Base-by-base conservation (phyloP, 2,329 filamentous ascomycete genomes). In the Didymella glomerata region DNA sequence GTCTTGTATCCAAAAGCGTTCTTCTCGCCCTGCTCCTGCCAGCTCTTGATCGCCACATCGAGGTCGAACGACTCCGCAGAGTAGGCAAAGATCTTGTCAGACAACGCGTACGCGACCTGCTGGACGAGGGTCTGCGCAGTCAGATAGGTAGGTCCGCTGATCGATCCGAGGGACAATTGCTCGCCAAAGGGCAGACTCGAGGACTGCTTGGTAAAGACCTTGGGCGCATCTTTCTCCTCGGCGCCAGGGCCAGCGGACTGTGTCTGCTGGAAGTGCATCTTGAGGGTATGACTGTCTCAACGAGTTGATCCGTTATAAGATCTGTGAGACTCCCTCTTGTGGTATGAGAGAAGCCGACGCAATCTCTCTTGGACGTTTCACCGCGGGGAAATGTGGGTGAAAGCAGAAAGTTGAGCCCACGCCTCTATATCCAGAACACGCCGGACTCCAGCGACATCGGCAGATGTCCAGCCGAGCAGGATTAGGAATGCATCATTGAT, bases 21-120 rank as follows among this genome's bases (percentile, higher is more conserved):
- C 75, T 84, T 83, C 74, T 92, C 89, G 62, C 86, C 82, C 63
- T 86, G 80, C 27, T 81, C 78, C 48, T 87, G 84, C 95, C 95
- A 99, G 67, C 87, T 80, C 77, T 89, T 90, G 53, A 91, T 88
- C 46, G 93, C 92, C 62, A 89, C 79, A 77, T 98, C 94, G 65
- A 99, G 85, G 75, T 96, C 91, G 73, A 97, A 98, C 14, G 92
- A 91, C 73, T 96, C 91, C 27, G 93, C 92, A 2, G 94, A 98
- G 83, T 96, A 98, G 56, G 93, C 91, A 82, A 97, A 99, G 80
- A 98, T 88, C 84, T 96, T 97, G 83, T 98, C 93, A 56, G 94
- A 98, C 62, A 99, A 85, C 64, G 91, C 87, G 81, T 97, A 99
- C 61, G 94, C 92, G 65, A 98, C 90, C 80, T 99, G 95, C 82